Evolutionary conservation across 164 flowering plant species (phyloP), one percentile per base, ranked within the genome.

Genomic region (Nymphaea colorata): DNA sequence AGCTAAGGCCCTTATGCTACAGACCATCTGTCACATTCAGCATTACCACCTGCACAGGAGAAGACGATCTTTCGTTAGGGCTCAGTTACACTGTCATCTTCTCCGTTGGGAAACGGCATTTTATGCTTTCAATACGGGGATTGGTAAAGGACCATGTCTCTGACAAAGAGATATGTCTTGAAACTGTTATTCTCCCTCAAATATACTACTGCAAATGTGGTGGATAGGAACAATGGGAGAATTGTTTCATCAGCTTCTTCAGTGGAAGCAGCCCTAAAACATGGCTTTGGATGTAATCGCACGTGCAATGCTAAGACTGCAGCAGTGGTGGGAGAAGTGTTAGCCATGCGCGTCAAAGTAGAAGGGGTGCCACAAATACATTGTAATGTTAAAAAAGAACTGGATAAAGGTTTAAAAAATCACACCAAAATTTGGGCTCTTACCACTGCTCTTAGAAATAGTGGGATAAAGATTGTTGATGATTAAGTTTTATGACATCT

Each of bases 241-340:
- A 82, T 87, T 25, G 92, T 94, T 12, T 94, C 82, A n/a, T 80
- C 96, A 3, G 87, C 98, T 4, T 94, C 99, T 2, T 83, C 98
- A 4, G 96, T 87, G n/a, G 98, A 94, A 72, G 92, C 88, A 55
- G 62, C 93, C 10, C 75, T 95, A 11, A 92, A 95, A 70, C 75
- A 68, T 42, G 72, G 88, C 2, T 64, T 88, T 4, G 94, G 90
- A 70, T 86, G 91, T 60, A 89, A 91, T 6, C 83, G 95, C n/a
- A 59, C 93, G 17, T 87, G 91, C 86, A 90, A 88, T 69, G 91
- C 98, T 8, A 95, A 92, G 82, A 94, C 99, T 0, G 99, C 96
- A 1, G 78, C 84, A 0, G 79, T 82, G 5, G 87, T 94, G 10
- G 96, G 99, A 6, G 97, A 90, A 78, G 99, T 94, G 41, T 62